These are phyloP conservation scores for Penicillium alfredii DNA, from an alignment of 495 filamentous ascomycete genomes.

Conservation along the genomic window DNA sequence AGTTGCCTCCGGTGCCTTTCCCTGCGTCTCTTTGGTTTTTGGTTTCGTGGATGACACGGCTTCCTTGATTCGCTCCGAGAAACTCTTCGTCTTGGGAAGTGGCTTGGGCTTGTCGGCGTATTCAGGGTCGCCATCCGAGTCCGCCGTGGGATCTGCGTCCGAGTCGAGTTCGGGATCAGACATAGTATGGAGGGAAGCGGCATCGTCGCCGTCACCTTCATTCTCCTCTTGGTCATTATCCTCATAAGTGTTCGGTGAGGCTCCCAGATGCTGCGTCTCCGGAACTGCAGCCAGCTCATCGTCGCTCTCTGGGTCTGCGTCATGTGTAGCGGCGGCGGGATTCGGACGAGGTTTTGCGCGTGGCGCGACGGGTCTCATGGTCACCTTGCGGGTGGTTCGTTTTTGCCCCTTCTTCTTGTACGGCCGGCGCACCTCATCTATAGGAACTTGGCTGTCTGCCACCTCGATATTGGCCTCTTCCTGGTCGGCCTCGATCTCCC, in stretches of 20 bases:
- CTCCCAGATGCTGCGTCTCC: slow-evolving; percentile 30
- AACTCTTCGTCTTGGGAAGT: slow-evolving; percentile 27
- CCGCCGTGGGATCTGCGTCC: slow-evolving; percentile 20
- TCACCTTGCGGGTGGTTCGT: slow-evolving; percentile 71
- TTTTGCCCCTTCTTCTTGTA: slow-evolving; percentile 96
- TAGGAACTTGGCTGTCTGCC: slow-evolving; percentile 54
- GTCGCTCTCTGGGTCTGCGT: slow-evolving; percentile 23
- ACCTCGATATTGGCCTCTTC: slow-evolving; percentile 40
- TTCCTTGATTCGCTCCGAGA: slow-evolving; percentile 42
- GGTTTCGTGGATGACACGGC: slow-evolving; percentile 29
- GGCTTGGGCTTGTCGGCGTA: slow-evolving; percentile 24
- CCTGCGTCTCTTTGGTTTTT: slow-evolving; percentile 26
- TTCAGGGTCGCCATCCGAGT: slow-evolving; percentile 27
- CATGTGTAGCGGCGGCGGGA: slow-evolving; percentile 18
- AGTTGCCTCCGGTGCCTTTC: slow-evolving; percentile 24
- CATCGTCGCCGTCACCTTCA: slow-evolving; percentile 22
- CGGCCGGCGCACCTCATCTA: slow-evolving; percentile 48
- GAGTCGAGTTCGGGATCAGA: slow-evolving; percentile 29
- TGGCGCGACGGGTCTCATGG: slow-evolving; percentile 55
- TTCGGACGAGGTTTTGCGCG: slow-evolving; percentile 29
- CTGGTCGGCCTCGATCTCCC: slow-evolving; percentile 66
- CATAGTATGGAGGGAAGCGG: slow-evolving; percentile 28
- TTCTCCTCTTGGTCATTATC: slow-evolving; percentile 14
- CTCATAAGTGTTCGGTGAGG: slow-evolving; percentile 2
- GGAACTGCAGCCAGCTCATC: slow-evolving; percentile 28